These are phyloP conservation scores for Cladochytrium tenue DNA, from an alignment of 371 early-diverging fungal genomes.

Conservation along the genomic window DNA sequence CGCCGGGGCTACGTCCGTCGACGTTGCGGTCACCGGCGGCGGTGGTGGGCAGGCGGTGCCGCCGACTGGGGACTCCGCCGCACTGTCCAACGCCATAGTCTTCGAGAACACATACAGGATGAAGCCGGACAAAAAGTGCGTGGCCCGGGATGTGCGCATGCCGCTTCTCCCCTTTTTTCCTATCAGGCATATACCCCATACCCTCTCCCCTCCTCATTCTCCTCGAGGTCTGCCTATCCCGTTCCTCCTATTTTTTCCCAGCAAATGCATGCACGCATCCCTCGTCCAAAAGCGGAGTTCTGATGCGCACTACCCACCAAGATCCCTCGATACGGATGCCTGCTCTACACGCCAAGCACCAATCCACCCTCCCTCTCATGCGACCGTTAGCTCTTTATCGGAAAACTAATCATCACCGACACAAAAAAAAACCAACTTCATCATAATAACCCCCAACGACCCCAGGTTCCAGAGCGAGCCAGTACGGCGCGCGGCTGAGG, in stretches of 20 bases:
- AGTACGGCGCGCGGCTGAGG: conserved; percentile 36
- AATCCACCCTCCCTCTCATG: too few relatives aligned
- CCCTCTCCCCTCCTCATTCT: too few relatives aligned
- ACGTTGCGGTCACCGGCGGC: neutral
- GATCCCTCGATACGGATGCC: too few relatives aligned
- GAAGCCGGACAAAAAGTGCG: conserved; percentile 54
- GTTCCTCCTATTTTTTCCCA: too few relatives aligned
- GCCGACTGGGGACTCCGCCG: conserved; percentile 11
- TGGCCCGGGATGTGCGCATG: neutral
- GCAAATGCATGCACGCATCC: too few relatives aligned
- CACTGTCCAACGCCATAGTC: conserved; percentile 44
- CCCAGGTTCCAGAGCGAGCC: conserved; percentile 46
- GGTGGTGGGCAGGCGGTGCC: conserved; percentile 1
- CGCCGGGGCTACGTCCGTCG: neutral
- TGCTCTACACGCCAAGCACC: too few relatives aligned
- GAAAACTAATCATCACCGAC: neutral
- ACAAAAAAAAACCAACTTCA: neutral
- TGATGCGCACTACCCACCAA: too few relatives aligned
- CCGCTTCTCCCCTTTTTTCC: neutral
- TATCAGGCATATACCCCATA: neutral
- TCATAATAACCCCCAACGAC: too few relatives aligned
- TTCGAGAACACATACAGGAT: conserved; percentile 58
- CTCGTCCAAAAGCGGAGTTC: too few relatives aligned
- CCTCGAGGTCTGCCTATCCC: too few relatives aligned
- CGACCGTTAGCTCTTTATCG: too few relatives aligned